phyloP scores from a whole-genome alignment of 164 flowering plant species.

The Dillenia turbinata region DNA sequence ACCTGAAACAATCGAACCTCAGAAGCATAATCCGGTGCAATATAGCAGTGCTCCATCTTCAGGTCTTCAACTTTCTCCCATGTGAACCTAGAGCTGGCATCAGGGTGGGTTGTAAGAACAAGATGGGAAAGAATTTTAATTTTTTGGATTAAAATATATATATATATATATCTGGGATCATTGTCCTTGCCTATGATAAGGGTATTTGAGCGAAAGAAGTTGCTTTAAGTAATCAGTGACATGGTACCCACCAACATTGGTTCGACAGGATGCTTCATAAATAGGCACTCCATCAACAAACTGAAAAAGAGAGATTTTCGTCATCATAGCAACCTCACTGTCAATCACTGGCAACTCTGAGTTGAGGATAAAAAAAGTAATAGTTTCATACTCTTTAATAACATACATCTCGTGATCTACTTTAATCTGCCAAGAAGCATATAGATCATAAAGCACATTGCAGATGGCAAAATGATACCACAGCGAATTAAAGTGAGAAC shows the following conservation, averaged over 20 bases:
- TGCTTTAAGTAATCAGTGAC: conserved; percentile 91
- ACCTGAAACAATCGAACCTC: conserved; percentile 85
- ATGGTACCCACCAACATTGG: conserved; percentile 95
- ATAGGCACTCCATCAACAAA: conserved; percentile 86
- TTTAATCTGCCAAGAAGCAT: too few relatives aligned
- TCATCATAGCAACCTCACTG: too few relatives aligned
- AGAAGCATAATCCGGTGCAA: conserved; percentile 75
- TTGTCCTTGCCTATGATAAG: conserved; percentile 73
- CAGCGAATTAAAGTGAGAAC: too few relatives aligned
- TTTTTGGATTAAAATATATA: not conserved
- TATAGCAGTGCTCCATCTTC: conserved; percentile 93
- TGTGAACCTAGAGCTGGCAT: conserved; percentile 58
- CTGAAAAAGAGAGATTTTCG: conserved; percentile 25
- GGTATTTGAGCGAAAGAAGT: conserved; percentile 90
- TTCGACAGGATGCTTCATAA: conserved; percentile 74
- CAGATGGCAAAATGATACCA: too few relatives aligned
- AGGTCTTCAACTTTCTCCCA: conserved; percentile 99
- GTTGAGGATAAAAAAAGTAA: too few relatives aligned
- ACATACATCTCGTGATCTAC: too few relatives aligned
- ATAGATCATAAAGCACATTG: too few relatives aligned
- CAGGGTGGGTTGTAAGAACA: conserved; percentile 1
- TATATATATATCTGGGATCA: not conserved
- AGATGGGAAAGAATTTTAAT: not conserved
- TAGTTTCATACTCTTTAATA: too few relatives aligned
- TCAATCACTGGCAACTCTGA: too few relatives aligned